phyloP scores from a whole-genome alignment of 140 eudicot genomes.

The Cichorium intybus region DNA sequence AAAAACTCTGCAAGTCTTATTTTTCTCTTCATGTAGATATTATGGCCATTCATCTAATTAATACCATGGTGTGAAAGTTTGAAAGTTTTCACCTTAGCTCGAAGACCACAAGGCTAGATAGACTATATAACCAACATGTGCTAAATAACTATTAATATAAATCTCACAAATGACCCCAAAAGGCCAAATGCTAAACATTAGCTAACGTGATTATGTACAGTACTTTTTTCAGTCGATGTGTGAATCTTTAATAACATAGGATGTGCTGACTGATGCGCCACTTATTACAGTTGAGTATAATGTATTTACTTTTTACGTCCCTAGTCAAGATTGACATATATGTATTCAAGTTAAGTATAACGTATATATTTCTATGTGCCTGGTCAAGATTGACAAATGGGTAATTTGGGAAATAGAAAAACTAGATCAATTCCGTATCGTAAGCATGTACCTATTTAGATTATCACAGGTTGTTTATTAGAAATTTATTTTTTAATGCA shows the following conservation, averaged over 20 bases:
- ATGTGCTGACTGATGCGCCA: neutral
- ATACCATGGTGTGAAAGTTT: neutral
- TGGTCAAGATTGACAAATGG: neutral
- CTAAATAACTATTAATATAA: neutral
- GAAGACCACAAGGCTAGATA: neutral
- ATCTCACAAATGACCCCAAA: neutral
- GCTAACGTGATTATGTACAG: neutral
- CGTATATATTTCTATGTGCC: neutral
- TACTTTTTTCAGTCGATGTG: neutral
- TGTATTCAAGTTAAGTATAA: neutral
- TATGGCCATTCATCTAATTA: neutral
- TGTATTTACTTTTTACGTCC: neutral
- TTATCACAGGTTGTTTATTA: neutral
- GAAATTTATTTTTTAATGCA: too few species aligned
- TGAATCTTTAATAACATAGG: neutral
- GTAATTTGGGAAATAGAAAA: neutral
- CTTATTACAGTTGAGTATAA: neutral
- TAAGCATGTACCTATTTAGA: neutral
- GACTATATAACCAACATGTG: neutral
- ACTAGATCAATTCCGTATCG: neutral
- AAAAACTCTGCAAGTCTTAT: too few species aligned
- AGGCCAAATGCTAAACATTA: neutral
- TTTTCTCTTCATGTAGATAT: neutral
- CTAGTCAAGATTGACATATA: neutral
- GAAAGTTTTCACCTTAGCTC: neutral